These are phyloP conservation scores for Aspergillus transmontanensis DNA, from an alignment of 2,329 filamentous ascomycete genomes.

Conservation along the genomic window DNA sequence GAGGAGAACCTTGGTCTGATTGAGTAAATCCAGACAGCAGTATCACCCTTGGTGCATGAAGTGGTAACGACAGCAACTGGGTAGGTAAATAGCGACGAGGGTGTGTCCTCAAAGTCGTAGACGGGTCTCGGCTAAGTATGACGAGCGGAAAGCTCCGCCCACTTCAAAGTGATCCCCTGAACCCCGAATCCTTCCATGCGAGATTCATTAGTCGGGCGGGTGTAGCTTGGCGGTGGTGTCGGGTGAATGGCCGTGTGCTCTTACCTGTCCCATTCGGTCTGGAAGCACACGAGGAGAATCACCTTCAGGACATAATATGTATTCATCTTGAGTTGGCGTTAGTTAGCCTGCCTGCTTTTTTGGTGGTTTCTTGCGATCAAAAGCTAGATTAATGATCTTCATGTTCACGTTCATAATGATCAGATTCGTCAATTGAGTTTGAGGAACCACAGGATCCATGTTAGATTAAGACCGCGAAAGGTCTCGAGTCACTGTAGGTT, in stretches of 20 bases:
- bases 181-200: neutral
- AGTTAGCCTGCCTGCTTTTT: slow-evolving; percentile 19
- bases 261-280: neutral
- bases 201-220: slow-evolving; percentile 10
- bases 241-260: slow-evolving; percentile 4
- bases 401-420: slow-evolving; percentile 34
- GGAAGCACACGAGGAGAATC: slow-evolving; percentile 9
- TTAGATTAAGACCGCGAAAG: neutral
- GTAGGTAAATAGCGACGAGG: slow-evolving; percentile 18
- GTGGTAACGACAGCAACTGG: slow-evolving; percentile 22
- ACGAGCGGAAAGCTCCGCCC: slow-evolving; percentile 13
- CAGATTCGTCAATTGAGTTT: slow-evolving; percentile 11
- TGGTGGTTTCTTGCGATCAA: slow-evolving; percentile 22
- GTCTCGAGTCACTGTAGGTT: neutral
- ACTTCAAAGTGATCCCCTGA: slow-evolving; percentile 12
- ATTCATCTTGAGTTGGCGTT: slow-evolving; percentile 22
- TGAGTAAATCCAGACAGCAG: slow-evolving; percentile 29
- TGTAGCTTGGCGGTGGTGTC: slow-evolving; percentile 6
- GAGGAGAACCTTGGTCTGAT: slow-evolving; percentile 47
- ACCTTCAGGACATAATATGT: slow-evolving; percentile 17
- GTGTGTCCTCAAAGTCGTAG: slow-evolving; percentile 19
- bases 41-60: slow-evolving; percentile 12
- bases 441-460: neutral
- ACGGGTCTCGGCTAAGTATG: slow-evolving; percentile 17
- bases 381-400: slow-evolving; percentile 32